Evolutionary conservation across 129 eudicot genomes (phyloP).

Genomic region (Helianthus annuus): HanXRQr2.0-SUNRISE NC_035446.2:160967235-160967734

Average conservation of each 20-base stretch:
- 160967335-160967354: not conserved
- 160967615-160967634: constrained; percentile 25
- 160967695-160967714: not conserved
- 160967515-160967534: too few species aligned
- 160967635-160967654: constrained; percentile 22
- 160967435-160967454: not conserved
- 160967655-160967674: constrained; percentile 13
- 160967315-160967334: not conserved
- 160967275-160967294: constrained; percentile 9
- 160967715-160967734: constrained; percentile 21
- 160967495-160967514: too few species aligned
- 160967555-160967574: constrained; percentile 18
- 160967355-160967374: constrained; percentile 27
- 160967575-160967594: constrained; percentile 26
- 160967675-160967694: not conserved
- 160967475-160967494: constrained; percentile 34
- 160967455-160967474: constrained; percentile 15
- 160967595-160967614: constrained; percentile 23
- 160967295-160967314: constrained; percentile 17
- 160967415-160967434: constrained; percentile 20
- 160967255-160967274: constrained; percentile 4
- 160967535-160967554: not conserved
- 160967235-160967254: constrained; percentile 2
- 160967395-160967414: constrained; percentile 12
- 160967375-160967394: constrained; percentile 20